Evolutionary conservation across 1,284 basidiomycete genomes (phyloP).

Genomic region (Trametes polyzona): DNA sequence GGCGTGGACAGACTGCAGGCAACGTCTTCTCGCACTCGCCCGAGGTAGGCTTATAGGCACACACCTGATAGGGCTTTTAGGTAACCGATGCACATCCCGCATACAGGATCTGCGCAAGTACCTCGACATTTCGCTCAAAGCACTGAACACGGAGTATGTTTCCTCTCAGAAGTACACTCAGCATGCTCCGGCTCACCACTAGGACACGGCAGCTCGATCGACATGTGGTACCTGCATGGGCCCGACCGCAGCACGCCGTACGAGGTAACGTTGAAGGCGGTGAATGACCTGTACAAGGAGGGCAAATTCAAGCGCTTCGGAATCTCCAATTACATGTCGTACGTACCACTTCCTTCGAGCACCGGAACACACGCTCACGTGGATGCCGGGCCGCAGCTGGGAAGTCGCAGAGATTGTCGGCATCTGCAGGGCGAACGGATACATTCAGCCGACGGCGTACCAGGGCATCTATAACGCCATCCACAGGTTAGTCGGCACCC

Average conservation of each 20-base stretch:
- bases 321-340: conserved; percentile 54
- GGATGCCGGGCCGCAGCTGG: conserved; percentile 36
- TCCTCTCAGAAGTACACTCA: not conserved
- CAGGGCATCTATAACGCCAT: conserved; percentile 68
- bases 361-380: not conserved
- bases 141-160: conserved; percentile 50
- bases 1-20: not conserved
- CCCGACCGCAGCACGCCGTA: conserved; percentile 54
- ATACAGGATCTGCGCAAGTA: conserved; percentile 46
- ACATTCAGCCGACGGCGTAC: conserved; percentile 67
- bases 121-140: conserved; percentile 47
- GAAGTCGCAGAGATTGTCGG: conserved; percentile 70
- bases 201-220: conserved; percentile 34
- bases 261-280: conserved; percentile 50
- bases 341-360: conserved; percentile 16
- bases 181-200: not conserved
- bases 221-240: conserved; percentile 60
- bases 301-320: conserved; percentile 52
- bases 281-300: conserved; percentile 54
- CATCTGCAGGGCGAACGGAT: conserved; percentile 58
- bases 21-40: conserved; percentile 24
- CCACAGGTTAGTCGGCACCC: conserved; percentile 37
- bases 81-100: not conserved
- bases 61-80: too few relatives aligned
- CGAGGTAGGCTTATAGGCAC: conserved; percentile 16